phyloP scores from a whole-genome alignment of 257 asterid genomes.

The Petunia secreta region DNA sequence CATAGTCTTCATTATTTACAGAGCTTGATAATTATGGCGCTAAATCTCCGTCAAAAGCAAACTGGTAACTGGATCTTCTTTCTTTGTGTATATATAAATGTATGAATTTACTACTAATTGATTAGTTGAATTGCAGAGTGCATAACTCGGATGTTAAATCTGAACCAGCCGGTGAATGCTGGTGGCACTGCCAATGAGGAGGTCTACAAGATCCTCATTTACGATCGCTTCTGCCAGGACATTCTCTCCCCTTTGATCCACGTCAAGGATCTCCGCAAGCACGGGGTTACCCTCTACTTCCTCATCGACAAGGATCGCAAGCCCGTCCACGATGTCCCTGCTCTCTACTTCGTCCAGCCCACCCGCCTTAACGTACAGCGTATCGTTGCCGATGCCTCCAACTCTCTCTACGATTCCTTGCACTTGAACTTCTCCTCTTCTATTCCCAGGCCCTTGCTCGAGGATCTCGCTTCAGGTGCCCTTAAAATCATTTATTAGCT shows the following conservation, averaged over 20 bases:
- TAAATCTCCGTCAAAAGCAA: conserved; percentile 90
- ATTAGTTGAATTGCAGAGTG: conserved; percentile 56
- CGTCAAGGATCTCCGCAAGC: conserved; percentile 96
- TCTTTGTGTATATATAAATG: not conserved
- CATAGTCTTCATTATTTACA: not conserved
- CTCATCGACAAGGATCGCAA: conserved; percentile 96
- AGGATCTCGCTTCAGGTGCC: conserved; percentile 88
- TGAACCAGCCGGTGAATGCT: conserved; percentile 79
- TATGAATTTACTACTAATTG: too few species aligned
- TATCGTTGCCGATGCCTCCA: conserved; percentile 71
- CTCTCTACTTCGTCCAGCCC: conserved; percentile 87
- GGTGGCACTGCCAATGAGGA: conserved; percentile 85
- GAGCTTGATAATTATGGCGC: conserved; percentile 51
- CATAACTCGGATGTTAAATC: conserved; percentile 93
- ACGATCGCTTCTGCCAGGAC: conserved; percentile 89
- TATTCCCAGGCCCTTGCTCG: conserved; percentile 86
- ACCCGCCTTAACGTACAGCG: conserved; percentile 74
- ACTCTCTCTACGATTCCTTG: conserved; percentile 76
- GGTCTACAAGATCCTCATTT: conserved; percentile 96
- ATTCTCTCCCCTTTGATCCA: conserved; percentile 94
- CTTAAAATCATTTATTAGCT: conserved; percentile 15
- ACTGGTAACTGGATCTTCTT: conserved; percentile 52
- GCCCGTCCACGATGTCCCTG: conserved; percentile 95
- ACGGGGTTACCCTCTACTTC: conserved; percentile 93
- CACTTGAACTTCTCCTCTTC: conserved; percentile 96